Percentiles rank a stretch among this genome's conserved stretches.
Evolutionary conservation across 1,284 basidiomycete species (phyloP).

Genomic region (Apiotrichum akiyoshidainum): DNA sequence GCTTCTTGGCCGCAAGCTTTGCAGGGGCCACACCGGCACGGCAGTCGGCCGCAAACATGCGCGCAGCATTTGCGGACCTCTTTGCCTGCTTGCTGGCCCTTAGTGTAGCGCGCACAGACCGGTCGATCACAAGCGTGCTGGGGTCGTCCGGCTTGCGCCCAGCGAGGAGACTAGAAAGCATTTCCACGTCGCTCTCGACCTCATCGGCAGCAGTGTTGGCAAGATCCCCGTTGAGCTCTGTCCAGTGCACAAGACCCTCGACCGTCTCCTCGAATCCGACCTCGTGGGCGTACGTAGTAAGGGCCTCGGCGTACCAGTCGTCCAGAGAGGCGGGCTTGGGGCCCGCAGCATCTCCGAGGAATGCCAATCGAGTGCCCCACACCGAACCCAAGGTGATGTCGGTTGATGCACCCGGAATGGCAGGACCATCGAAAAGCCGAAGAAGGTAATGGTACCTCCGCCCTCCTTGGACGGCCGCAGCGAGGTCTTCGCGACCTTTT

Average conservation of each 20-base stretch:
- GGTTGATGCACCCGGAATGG: background rate
- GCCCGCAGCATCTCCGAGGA: conserved; percentile 3
- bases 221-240: conserved; percentile 3
- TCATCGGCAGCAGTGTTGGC: background rate
- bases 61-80: conserved; percentile 1
- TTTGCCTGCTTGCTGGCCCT: conserved; percentile 3
- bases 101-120: background rate
- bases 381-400: conserved; percentile 1
- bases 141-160: background rate
- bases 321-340: conserved; percentile 1
- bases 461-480: background rate
- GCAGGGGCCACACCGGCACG: background rate
- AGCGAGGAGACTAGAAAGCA: too few relatives aligned
- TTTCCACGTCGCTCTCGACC: background rate
- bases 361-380: conserved; percentile 7
- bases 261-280: background rate
- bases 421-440: background rate
- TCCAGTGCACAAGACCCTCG: conserved; percentile 8
- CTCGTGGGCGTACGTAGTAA: conserved; percentile 4
- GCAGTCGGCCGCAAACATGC: conserved; percentile 3
- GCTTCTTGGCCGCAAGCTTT: too few relatives aligned
- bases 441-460: conserved; percentile 6
- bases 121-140: too few relatives aligned
- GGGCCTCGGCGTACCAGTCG: conserved; percentile 7
- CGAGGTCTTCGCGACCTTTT: too few relatives aligned